These are phyloP conservation scores for Pouteria campechiana DNA, from an alignment of 179 eudicot genomes.

Conservation along the genomic window DNA sequence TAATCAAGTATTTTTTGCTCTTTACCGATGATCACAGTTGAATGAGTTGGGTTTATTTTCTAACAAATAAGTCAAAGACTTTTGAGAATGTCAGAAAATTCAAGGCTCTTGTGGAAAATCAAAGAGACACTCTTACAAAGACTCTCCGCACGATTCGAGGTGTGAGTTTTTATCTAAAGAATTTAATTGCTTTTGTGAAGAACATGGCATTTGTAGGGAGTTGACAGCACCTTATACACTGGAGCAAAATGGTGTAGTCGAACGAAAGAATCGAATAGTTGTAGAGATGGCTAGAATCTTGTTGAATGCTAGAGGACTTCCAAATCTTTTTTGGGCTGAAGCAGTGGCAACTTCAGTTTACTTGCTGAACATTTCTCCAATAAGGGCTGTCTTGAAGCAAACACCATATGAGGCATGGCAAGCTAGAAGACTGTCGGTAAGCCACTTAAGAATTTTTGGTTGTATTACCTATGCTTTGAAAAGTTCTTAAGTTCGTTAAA, in stretches of 20 bases:
- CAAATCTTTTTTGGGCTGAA: constrained; percentile 7
- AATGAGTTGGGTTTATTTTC: constrained; percentile 7
- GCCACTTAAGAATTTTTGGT: constrained; percentile 5
- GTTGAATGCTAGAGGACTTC: constrained; percentile 1
- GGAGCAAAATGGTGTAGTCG: not conserved
- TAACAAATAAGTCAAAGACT: not conserved
- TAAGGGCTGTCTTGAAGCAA: constrained; percentile 1
- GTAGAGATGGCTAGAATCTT: constrained; percentile 6
- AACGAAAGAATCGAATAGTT: not conserved
- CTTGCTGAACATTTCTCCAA: constrained; percentile 7
- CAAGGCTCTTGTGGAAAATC: constrained; percentile 4
- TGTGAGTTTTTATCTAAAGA: constrained; percentile 6
- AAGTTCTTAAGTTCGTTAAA: not conserved
- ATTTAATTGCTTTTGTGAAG: not conserved
- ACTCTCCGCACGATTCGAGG: not conserved
- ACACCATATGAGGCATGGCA: constrained; percentile 4
- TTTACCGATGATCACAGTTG: not conserved
- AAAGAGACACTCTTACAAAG: constrained; percentile 3
- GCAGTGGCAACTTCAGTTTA: constrained; percentile 1
- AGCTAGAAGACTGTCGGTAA: constrained; percentile 1
- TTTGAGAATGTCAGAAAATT: not conserved
- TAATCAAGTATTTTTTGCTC: constrained; percentile 1
- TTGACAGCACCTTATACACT: not conserved
- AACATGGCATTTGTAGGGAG: not conserved
- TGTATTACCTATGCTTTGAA: constrained; percentile 10